A percentile compares a stretch with the other conserved stretches of the same genome.
phyloP scores from a whole-genome alignment of 495 filamentous ascomycete species.

The Collariella sp. region DNA sequence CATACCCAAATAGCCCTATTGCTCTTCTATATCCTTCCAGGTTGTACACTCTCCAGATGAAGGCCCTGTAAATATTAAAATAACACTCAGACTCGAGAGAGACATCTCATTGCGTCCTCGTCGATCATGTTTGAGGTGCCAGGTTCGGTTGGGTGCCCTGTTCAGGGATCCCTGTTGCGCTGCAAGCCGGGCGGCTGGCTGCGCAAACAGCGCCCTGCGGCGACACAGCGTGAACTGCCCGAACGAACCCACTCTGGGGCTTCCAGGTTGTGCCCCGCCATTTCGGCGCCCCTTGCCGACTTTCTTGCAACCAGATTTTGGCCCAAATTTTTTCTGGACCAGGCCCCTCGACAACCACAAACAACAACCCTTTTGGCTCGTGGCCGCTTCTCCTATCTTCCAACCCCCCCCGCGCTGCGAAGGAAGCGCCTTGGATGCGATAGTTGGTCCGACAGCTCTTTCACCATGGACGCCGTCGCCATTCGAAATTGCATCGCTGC shows the following conservation, averaged over 20 bases:
- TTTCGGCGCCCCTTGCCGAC: conserved; percentile 12
- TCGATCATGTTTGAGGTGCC: too few species aligned
- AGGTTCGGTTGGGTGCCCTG: too few species aligned
- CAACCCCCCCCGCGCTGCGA: conserved; percentile 6
- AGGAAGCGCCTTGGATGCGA: conserved; percentile 23
- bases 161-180: neutral
- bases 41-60: too few species aligned
- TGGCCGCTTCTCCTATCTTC: conserved; percentile 11
- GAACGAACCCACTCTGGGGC: conserved; percentile 6
- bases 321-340: conserved; percentile 33
- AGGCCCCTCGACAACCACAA: conserved; percentile 15
- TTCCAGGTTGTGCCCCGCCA: conserved; percentile 21
- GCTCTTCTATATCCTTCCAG: too few species aligned
- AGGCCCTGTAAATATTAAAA: too few species aligned
- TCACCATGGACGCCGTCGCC: conserved; percentile 74
- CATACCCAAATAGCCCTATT: too few species aligned
- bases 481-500: conserved; percentile 81
- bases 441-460: conserved; percentile 19
- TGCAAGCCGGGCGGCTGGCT: conserved; percentile 3
- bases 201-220: conserved; percentile 6
- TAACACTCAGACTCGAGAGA: too few species aligned
- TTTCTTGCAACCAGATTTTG: conserved; percentile 20
- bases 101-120: too few species aligned
- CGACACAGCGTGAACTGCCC: conserved; percentile 14
- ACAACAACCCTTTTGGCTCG: conserved; percentile 19